A percentile compares a stretch with the other conserved stretches of the same genome.
phyloP scores from a whole-genome alignment of 257 asterid genomes.

The Solanum paucissectum region DNA sequence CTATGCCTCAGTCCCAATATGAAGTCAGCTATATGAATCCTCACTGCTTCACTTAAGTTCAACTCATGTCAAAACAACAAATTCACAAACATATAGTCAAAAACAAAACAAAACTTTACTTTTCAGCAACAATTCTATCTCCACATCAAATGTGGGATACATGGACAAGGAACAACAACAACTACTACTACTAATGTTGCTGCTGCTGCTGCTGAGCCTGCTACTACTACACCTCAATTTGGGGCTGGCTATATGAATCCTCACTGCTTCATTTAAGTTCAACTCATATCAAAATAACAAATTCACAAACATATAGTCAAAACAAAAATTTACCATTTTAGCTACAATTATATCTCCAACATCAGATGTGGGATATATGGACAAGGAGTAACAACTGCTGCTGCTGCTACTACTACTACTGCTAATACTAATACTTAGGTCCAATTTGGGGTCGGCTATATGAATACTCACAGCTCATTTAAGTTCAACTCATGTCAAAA shows the following conservation, averaged over 20 bases:
- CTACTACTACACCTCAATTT: background rate
- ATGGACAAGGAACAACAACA: conserved; percentile 42
- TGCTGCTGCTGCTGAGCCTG: background rate
- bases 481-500: background rate
- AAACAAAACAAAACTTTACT: conserved; percentile 6
- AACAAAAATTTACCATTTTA: conserved; percentile 33
- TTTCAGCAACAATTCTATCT: conserved; percentile 80
- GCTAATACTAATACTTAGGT: too few relatives aligned
- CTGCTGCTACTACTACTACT: background rate
- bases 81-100: background rate
- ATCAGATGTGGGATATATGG: conserved; percentile 86
- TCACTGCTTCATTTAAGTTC: background rate
- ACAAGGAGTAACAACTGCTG: conserved; percentile 21
- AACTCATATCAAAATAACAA: background rate
- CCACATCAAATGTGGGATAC: conserved; percentile 93
- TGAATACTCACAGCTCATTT: background rate
- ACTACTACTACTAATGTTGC: background rate
- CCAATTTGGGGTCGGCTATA: background rate
- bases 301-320: background rate
- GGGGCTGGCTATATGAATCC: background rate
- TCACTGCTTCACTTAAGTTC: background rate
- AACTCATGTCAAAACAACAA: background rate
- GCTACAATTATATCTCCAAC: conserved; percentile 81
- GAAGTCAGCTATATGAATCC: background rate
- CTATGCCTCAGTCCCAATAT: background rate